These are phyloP conservation scores for Tolypocladium amazonense DNA, from an alignment of 2,329 filamentous ascomycete genomes.

Conservation along the genomic window DNA sequence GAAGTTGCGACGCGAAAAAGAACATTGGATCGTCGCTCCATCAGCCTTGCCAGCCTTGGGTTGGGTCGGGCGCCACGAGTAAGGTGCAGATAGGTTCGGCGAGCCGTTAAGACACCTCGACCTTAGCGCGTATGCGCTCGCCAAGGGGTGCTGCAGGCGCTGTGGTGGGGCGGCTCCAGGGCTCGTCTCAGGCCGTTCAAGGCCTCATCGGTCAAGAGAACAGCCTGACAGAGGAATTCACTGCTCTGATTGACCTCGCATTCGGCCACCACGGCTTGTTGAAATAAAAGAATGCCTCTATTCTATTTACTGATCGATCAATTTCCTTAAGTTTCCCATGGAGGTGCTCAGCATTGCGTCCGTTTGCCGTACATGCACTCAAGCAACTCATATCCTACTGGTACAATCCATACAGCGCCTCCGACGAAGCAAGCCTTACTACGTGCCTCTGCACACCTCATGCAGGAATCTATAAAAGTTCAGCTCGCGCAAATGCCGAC, in stretches of 20 bases:
- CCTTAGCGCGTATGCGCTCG: neutral
- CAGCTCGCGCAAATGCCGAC: no score
- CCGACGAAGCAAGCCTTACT: no score
- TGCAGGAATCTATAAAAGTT: neutral
- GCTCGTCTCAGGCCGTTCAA: neutral
- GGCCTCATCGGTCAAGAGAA: no score
- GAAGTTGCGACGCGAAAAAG: conserved; percentile 6
- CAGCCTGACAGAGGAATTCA: no score
- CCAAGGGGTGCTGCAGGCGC: neutral
- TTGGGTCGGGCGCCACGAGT: neutral
- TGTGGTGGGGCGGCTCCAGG: neutral
- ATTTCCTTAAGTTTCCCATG: neutral
- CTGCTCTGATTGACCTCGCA: neutral
- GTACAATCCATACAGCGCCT: no score
- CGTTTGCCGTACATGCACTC: neutral
- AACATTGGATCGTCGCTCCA: conserved; percentile 1
- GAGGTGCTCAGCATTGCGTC: neutral
- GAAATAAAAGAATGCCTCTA: neutral
- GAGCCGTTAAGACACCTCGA: neutral
- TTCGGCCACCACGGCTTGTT: neutral
- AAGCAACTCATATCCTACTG: neutral
- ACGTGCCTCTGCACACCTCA: neutral
- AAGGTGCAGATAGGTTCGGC: neutral
- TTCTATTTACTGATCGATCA: neutral
- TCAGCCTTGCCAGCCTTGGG: conserved; percentile 5